A percentile compares a stretch with the other conserved stretches of the same genome.
Conservation (phyloP, 1,284 basidiomycete genomes). For the Cystobasidium slooffiae region DNA sequence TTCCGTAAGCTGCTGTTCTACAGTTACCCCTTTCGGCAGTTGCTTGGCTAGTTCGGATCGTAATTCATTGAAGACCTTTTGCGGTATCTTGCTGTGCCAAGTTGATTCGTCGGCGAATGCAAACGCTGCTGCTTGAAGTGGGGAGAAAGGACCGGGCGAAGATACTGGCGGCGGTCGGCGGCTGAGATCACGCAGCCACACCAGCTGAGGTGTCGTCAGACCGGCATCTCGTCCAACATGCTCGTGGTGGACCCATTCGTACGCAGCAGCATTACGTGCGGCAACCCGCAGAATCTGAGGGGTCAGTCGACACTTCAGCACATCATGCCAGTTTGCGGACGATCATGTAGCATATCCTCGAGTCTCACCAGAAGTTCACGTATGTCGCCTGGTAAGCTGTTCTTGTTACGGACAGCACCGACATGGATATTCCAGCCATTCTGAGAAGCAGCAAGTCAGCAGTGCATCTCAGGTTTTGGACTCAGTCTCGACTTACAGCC, state of each 20-base stretch:
- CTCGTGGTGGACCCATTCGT: slow-evolving; percentile 59
- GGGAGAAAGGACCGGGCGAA: slow-evolving; percentile 50
- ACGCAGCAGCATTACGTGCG: slow-evolving; percentile 58
- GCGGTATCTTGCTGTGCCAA: slow-evolving; percentile 54
- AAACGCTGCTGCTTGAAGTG: slow-evolving; percentile 56
- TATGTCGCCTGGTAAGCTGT: slow-evolving; percentile 58
- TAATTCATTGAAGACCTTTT: slow-evolving; percentile 52
- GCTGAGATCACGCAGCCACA: slow-evolving; percentile 56
- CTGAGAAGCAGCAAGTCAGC: slow-evolving; percentile 33
- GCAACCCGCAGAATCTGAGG: slow-evolving; percentile 59
- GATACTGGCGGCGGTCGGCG: slow-evolving; percentile 46
- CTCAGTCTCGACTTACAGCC: slow-evolving; percentile 44
- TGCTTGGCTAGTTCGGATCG: slow-evolving; percentile 54
- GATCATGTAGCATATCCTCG: background rate
- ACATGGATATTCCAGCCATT: slow-evolving; percentile 60
- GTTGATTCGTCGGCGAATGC: slow-evolving; percentile 59
- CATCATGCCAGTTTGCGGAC: background rate
- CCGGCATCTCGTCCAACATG: slow-evolving; percentile 57
- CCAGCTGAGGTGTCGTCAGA: slow-evolving; percentile 57
- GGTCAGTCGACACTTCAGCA: background rate
- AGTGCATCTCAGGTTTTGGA: background rate
- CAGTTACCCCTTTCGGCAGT: slow-evolving; percentile 48
- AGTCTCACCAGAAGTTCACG: slow-evolving; percentile 58
- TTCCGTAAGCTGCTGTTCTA: slow-evolving; percentile 57
- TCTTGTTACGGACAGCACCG: slow-evolving; percentile 57